Evolutionary conservation across 1,284 basidiomycete genomes (phyloP).

Genomic region (Puccinia horiana): DNA sequence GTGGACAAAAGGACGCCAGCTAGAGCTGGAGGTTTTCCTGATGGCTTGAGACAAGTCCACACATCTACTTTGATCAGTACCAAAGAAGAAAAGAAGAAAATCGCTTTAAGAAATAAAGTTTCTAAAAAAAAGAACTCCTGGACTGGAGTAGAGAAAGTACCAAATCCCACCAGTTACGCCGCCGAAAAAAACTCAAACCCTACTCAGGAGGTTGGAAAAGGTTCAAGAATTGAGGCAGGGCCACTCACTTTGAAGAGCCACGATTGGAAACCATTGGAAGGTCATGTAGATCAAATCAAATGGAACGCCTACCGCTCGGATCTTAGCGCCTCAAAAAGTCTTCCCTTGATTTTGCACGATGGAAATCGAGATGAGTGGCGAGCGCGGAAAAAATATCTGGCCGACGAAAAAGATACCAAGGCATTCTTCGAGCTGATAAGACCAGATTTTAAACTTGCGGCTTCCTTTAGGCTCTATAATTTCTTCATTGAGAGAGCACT

Average conservation of each 20-base stretch:
- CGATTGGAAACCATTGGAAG: neutral
- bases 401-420: neutral
- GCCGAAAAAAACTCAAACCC: too few relatives aligned
- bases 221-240: neutral
- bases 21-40: neutral
- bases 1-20: neutral
- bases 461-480: slow-evolving; percentile 23
- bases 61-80: neutral
- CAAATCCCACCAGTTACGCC: too few relatives aligned
- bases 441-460: neutral
- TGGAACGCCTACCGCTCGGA: neutral
- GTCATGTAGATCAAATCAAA: neutral
- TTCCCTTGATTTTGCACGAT: neutral
- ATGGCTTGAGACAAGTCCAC: neutral
- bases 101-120: too few relatives aligned
- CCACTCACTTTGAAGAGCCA: neutral
- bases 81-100: neutral
- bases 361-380: slow-evolving; percentile 1
- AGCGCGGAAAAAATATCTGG: neutral
- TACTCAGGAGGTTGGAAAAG: neutral
- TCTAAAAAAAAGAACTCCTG: neutral
- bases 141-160: neutral
- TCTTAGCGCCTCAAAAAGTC: neutral
- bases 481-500: slow-evolving; percentile 22
- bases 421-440: neutral